Evolutionary conservation across 2,329 filamentous ascomycete species (phyloP), one percentile per base, ranked within the genome.

Genomic region (Fusarium oligoseptatum): DNA sequence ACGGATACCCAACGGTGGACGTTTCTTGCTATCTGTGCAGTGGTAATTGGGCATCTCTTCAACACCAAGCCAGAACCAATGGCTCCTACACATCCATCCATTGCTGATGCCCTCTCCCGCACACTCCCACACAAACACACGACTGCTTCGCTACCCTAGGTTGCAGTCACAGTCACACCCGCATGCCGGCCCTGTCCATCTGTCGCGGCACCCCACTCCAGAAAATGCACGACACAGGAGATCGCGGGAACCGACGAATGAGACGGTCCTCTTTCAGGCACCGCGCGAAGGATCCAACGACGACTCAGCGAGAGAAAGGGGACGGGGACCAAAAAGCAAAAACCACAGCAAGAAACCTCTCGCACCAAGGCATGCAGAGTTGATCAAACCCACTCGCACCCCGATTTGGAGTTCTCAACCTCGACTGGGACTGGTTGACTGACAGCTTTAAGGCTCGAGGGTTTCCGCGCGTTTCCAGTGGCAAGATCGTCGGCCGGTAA

Each of bases 151-250:
- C 56, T 39, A 58, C 39, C 39, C 37, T 60, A 6, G 27, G 45
- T 55, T 56, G 61, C 45, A 63, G 68, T 72, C 74, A 24, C 67
- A 63, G 50, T 76, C 71, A 56, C 63, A 70, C 11, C 74, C 67
- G 52, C 70, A 74, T 65, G 43, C 58, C 34, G 61, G 60, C 71
- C 74, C 73, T 77, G 73, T 55, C 57, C 64, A 63, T 67, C 58
- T 32, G 22, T 64, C 60, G 55, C 52, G 57, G 58, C 29, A 29
- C 69, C 43, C 69, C 57, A 62, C 74, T 45, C 43, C 41, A 39
- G 64, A 39, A 58, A 55, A 71, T 78, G 76, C 76, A 78, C 65
- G 73, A 78, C 76, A 78, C 76, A 78, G 75, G 71, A 75, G 76
- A 68, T 77, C 67, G 64, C 43, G 63, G 60, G 63, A 76, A 27